Base-by-base conservation (phyloP, 2,329 filamentous ascomycete species). In the Lomentospora prolificans region DNA sequence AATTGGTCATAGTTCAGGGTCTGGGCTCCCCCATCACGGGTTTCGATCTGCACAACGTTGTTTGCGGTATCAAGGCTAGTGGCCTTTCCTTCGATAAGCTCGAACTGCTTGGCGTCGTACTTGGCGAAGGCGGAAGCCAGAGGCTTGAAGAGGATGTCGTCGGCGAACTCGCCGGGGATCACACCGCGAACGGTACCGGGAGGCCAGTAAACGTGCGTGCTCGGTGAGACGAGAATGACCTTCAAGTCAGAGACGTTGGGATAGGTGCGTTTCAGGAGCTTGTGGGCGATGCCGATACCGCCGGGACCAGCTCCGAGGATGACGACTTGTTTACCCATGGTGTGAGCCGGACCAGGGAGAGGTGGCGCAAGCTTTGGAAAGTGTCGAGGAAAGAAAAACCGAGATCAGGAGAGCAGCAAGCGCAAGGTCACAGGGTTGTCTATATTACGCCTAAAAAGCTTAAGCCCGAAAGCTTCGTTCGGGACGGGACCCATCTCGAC, bases 41-140 rank as follows among this genome's bases (percentile, higher is more conserved):
- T 64, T 22, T 66, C 60, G 12, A 81, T 68, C 1, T 63, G 64
- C 24, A 82, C 73, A 0, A 64, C 67, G 58, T 75, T 77, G 50
- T 58, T 58, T 2, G 65, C 65, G 0, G 72, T 65, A 50, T 77
- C 72, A 3, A 82, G 63, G 9, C 62, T 60, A 10, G 70, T 65
- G 44, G 80, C 80, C 33, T 69, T 69, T 50, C 76, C 80, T 39
- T 72, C 61, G 24, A 84, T 64, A 60, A 80, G 76, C 62, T 81
- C 76, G 60, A 82, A 82, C 53, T 71, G 69, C 24, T 65, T 65
- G 2, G 66, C 55, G 0, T 74, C 67, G 61, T 80, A 82, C 44
- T 74, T 66, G 22, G 70, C 64, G 64, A 83, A 81, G 12, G 67
- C 69, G 4, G 75, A 69, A 6, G 65, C 65, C 56, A 74, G 66